Percentiles rank a stretch among this genome's conserved stretches.
Evolutionary conservation across 2,329 filamentous ascomycete species (phyloP).

Genomic region (Penicillium sp.): DNA sequence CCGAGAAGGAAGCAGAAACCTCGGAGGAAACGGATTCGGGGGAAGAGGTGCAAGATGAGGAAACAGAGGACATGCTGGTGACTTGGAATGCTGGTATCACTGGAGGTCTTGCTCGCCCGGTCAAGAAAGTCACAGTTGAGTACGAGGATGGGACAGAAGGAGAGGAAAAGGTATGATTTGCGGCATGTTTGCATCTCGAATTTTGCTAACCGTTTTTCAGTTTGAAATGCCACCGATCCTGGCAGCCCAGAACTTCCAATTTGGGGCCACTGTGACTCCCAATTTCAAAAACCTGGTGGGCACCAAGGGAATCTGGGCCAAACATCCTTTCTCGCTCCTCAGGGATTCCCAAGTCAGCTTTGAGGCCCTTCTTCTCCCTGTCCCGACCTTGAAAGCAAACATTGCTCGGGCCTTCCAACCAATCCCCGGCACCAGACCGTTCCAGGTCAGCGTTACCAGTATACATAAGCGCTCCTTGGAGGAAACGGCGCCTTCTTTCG

Average conservation of each 20-base stretch:
- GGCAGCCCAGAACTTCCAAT: slow-evolving; percentile 26
- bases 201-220: slow-evolving; percentile 23
- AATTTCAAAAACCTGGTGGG: slow-evolving; percentile 27
- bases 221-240: slow-evolving; percentile 30
- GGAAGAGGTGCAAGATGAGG: slow-evolving; percentile 11
- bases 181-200: not conserved
- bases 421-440: slow-evolving; percentile 33
- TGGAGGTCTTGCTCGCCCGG: slow-evolving; percentile 28
- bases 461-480: slow-evolving; percentile 29
- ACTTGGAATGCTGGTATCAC: slow-evolving; percentile 32
- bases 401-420: slow-evolving; percentile 31
- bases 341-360: slow-evolving; percentile 30
- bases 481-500: slow-evolving; percentile 30
- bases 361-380: slow-evolving; percentile 32
- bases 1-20: slow-evolving; percentile 18
- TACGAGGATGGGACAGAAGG: slow-evolving; percentile 27
- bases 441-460: slow-evolving; percentile 31
- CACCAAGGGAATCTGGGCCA: slow-evolving; percentile 28
- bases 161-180: slow-evolving; percentile 25
- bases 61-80: slow-evolving; percentile 23
- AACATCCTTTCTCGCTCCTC: slow-evolving; percentile 32
- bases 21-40: slow-evolving; percentile 14
- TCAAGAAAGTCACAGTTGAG: slow-evolving; percentile 22
- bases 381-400: slow-evolving; percentile 27
- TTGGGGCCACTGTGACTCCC: slow-evolving; percentile 34